phyloP scores from a whole-genome alignment of 257 asterid species.

The Ehretia macrophylla region DNA sequence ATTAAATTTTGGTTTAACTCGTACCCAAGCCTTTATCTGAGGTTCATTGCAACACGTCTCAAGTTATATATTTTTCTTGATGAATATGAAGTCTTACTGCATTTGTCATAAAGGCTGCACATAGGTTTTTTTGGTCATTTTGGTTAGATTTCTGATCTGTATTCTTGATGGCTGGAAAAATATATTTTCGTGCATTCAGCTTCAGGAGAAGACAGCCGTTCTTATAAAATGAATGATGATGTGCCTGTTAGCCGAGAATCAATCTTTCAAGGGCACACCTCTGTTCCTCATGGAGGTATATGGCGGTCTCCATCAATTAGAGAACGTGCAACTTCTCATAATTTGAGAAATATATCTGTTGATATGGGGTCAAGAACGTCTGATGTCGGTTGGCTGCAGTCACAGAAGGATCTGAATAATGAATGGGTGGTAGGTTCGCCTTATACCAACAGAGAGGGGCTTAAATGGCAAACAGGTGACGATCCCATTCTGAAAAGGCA shows the following conservation, averaged over 20 bases:
- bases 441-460: constrained; percentile 32
- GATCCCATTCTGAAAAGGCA: constrained; percentile 54
- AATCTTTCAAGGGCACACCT: not conserved
- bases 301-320: constrained; percentile 71
- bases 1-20: too few species aligned
- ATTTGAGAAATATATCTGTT: constrained; percentile 41
- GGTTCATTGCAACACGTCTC: too few species aligned
- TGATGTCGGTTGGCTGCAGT: constrained; percentile 27
- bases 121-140: too few species aligned
- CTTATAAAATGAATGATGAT: constrained; percentile 26
- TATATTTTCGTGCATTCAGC: too few species aligned
- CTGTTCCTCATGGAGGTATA: constrained; percentile 31
- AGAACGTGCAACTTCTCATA: constrained; percentile 49
- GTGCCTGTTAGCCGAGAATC: not conserved
- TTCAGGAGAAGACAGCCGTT: constrained; percentile 31
- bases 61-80: too few species aligned
- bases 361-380: constrained; percentile 29
- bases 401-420: constrained; percentile 42
- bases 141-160: too few species aligned
- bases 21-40: too few species aligned
- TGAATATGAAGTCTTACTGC: too few species aligned
- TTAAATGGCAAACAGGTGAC: constrained; percentile 55
- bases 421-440: constrained; percentile 44
- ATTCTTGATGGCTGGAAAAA: too few species aligned
- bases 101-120: too few species aligned